Conservation (phyloP, 164 flowering plant species). For the Chimonanthus salicifolius region DNA sequence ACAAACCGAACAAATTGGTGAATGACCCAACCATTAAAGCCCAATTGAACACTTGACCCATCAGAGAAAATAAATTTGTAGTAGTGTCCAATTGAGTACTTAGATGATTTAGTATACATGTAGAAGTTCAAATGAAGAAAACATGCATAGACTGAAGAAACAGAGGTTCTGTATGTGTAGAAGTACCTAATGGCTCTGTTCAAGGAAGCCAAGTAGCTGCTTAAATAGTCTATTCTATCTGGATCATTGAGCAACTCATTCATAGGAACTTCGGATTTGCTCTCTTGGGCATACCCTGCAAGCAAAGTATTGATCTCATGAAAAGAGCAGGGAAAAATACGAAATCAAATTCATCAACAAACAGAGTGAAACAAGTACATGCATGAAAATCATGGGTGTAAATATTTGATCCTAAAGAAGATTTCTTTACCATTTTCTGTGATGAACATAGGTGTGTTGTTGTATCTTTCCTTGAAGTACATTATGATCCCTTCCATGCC, state of each 20-base stretch:
- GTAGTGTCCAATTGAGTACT: too few relatives aligned
- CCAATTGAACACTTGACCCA: background rate
- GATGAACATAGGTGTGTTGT: slow-evolving; percentile 19
- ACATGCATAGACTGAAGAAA: background rate
- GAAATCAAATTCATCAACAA: too few relatives aligned
- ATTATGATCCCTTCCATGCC: slow-evolving; percentile 17
- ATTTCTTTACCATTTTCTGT: slow-evolving; percentile 22
- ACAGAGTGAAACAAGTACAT: too few relatives aligned
- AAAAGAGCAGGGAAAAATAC: too few relatives aligned
- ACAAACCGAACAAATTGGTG: too few relatives aligned
- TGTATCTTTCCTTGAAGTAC: slow-evolving; percentile 20
- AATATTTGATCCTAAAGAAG: background rate
- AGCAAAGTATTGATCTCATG: too few relatives aligned
- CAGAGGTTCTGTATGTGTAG: background rate
- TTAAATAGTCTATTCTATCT: slow-evolving; percentile 6
- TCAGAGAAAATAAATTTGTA: background rate
- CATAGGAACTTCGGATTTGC: background rate
- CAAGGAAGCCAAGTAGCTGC: slow-evolving; percentile 5
- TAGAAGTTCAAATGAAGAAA: background rate
- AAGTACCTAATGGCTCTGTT: slow-evolving; percentile 4
- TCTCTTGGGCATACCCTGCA: slow-evolving; percentile 7
- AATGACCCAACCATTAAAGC: too few relatives aligned
- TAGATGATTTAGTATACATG: too few relatives aligned
- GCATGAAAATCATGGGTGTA: too few relatives aligned
- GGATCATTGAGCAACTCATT: slow-evolving; percentile 4